phyloP scores from a whole-genome alignment of 2,329 filamentous ascomycete species.

The Domatiomyces catenatus region DNA sequence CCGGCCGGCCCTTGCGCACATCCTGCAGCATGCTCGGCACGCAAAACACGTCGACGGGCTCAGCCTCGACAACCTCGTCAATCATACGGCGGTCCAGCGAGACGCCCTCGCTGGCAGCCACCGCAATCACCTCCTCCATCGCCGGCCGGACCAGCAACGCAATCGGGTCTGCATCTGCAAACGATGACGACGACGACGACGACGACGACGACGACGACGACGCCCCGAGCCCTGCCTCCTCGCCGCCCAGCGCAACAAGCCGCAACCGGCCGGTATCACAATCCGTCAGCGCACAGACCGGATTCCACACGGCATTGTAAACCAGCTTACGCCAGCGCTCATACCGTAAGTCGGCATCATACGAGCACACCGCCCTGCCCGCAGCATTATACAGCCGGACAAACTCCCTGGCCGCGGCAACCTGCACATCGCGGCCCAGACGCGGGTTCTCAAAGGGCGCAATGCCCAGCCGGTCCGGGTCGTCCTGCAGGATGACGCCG shows the following conservation, averaged over 20 bases:
- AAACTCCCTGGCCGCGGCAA: slow-evolving; percentile 27
- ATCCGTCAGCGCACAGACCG: slow-evolving; percentile 36
- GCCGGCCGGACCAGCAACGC: slow-evolving; percentile 36
- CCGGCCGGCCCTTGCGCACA: slow-evolving; percentile 33
- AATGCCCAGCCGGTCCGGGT: slow-evolving; percentile 36
- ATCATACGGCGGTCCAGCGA: slow-evolving; percentile 32
- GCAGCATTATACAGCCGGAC: slow-evolving; percentile 33
- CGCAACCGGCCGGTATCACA: slow-evolving; percentile 39
- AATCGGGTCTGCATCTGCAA: slow-evolving; percentile 19
- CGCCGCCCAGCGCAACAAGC: slow-evolving; percentile 27
- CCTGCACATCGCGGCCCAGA: slow-evolving; percentile 8
- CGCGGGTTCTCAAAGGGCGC: slow-evolving; percentile 24
- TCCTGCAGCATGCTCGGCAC: slow-evolving; percentile 43
- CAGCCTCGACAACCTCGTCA: slow-evolving; percentile 33
- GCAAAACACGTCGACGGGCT: slow-evolving; percentile 34
- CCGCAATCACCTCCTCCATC: slow-evolving; percentile 32
- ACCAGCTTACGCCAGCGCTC: slow-evolving; percentile 30
- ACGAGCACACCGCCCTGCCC: slow-evolving; percentile 30
- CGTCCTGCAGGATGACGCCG: slow-evolving; percentile 38
- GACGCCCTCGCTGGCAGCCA: slow-evolving; percentile 30
- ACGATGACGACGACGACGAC: too few species aligned
- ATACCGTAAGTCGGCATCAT: slow-evolving; percentile 21
- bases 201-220: too few species aligned
- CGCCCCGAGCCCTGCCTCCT: too few species aligned
- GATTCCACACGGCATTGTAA: slow-evolving; percentile 37